Conservation (phyloP, 2,329 filamentous ascomycete genomes). For the Diaporthe velutina region DNA sequence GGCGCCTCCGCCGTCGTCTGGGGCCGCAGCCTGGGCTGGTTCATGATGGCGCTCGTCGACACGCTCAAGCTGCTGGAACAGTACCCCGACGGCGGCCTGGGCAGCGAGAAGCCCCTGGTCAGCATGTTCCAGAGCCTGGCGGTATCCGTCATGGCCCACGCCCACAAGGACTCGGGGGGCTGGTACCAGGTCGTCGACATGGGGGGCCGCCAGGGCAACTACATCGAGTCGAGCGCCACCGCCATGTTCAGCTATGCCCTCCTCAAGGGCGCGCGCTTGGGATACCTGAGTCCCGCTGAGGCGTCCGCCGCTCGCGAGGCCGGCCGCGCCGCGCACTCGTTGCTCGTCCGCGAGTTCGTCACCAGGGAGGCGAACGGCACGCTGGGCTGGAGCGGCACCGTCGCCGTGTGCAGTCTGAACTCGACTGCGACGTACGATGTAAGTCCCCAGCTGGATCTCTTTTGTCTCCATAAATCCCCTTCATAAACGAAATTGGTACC, state of each 20-base stretch:
- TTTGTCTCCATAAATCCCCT: too few relatives aligned
- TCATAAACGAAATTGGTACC: too few relatives aligned
- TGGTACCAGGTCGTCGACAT: slow-evolving; percentile 53
- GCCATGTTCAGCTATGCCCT: slow-evolving; percentile 54
- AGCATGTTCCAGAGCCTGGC: background rate
- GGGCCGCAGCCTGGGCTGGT: slow-evolving; percentile 59
- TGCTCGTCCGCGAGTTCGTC: slow-evolving; percentile 25
- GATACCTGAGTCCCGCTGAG: slow-evolving; percentile 44
- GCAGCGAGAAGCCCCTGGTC: background rate
- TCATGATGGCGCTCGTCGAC: slow-evolving; percentile 48
- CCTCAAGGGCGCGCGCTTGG: slow-evolving; percentile 51
- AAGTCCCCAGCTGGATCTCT: background rate
- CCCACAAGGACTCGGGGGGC: slow-evolving; percentile 42
- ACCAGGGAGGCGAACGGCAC: slow-evolving; percentile 23
- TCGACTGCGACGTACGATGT: slow-evolving; percentile 54
- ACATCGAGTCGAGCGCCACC: slow-evolving; percentile 52
- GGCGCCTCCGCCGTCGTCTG: slow-evolving; percentile 65
- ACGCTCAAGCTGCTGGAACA: slow-evolving; percentile 49
- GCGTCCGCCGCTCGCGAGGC: background rate
- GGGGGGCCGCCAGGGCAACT: slow-evolving; percentile 46
- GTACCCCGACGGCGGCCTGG: too few relatives aligned
- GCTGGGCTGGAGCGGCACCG: slow-evolving; percentile 52
- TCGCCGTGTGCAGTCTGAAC: slow-evolving; percentile 56
- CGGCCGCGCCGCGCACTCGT: slow-evolving; percentile 25
- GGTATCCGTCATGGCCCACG: background rate